phyloP scores from a whole-genome alignment of 169 alveolate genomes.

The Eimeria mitis region DNA sequence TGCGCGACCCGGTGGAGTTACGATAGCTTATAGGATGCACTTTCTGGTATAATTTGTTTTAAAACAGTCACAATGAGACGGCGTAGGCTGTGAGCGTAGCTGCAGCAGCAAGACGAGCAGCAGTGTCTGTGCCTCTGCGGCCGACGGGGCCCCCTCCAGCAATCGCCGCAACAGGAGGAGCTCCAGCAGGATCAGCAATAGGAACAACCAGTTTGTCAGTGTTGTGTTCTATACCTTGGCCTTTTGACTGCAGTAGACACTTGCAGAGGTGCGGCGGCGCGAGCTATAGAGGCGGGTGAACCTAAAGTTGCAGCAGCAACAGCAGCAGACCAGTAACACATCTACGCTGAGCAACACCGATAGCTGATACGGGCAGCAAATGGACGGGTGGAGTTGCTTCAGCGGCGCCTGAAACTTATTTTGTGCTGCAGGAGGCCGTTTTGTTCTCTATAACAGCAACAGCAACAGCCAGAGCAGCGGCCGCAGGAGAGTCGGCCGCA shows the following conservation, averaged over 20 bases:
- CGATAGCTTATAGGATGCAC: background rate
- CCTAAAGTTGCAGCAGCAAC: slow-evolving; percentile 25
- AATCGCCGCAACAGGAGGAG: background rate
- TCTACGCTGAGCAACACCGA: background rate
- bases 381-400: background rate
- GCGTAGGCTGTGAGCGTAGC: slow-evolving; percentile 19
- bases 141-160: slow-evolving; percentile 71
- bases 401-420: background rate
- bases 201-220: slow-evolving; percentile 22
- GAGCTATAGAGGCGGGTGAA: background rate
- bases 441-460: background rate
- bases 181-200: background rate
- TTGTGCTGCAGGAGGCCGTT: background rate
- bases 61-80: background rate
- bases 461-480: slow-evolving; percentile 6
- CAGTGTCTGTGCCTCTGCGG: slow-evolving; percentile 9
- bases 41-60: background rate
- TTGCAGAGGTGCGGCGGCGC: background rate
- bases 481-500: slow-evolving; percentile 33
- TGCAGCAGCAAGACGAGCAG: slow-evolving; percentile 26
- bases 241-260: slow-evolving; percentile 38
- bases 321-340: slow-evolving; percentile 34
- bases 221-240: background rate
- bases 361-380: background rate
- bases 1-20: background rate